phyloP scores from a whole-genome alignment of 495 filamentous ascomycete species.

The Rhypophila decipiens region DNA sequence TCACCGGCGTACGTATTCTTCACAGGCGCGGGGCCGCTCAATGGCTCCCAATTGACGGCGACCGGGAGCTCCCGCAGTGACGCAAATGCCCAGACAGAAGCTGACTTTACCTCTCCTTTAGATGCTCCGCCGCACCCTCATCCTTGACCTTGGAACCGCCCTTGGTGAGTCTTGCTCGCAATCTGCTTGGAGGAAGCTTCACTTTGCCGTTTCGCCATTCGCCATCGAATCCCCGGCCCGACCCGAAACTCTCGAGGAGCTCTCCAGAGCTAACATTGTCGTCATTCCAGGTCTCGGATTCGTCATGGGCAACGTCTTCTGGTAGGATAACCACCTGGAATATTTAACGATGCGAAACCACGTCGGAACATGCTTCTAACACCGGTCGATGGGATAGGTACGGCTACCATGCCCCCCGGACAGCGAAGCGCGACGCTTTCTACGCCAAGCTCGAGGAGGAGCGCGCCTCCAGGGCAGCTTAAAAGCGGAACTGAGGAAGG shows the following conservation, averaged over 20 bases:
- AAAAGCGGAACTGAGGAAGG: too few species aligned
- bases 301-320: conserved; percentile 37
- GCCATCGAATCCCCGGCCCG: not conserved
- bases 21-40: not conserved
- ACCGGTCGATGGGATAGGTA: conserved; percentile 28
- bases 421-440: conserved; percentile 40
- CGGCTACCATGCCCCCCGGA: conserved; percentile 48
- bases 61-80: not conserved
- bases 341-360: too few species aligned
- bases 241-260: not conserved
- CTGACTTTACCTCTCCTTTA: conserved; percentile 17
- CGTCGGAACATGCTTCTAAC: not conserved
- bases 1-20: conserved; percentile 19
- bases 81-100: not conserved
- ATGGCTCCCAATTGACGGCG: conserved; percentile 10
- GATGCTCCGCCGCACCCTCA: conserved; percentile 47
- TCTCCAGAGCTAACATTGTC: not conserved
- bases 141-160: conserved; percentile 37
- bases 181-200: not conserved
- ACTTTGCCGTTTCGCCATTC: not conserved
- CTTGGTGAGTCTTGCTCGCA: conserved; percentile 30
- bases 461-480: conserved; percentile 28
- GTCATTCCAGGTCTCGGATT: conserved; percentile 33
- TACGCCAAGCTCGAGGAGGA: conserved; percentile 43
- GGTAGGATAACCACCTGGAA: conserved; percentile 40